These are phyloP conservation scores for Fusarium burgessii DNA, from an alignment of 2,329 filamentous ascomycete species.

Conservation along the genomic window DNA sequence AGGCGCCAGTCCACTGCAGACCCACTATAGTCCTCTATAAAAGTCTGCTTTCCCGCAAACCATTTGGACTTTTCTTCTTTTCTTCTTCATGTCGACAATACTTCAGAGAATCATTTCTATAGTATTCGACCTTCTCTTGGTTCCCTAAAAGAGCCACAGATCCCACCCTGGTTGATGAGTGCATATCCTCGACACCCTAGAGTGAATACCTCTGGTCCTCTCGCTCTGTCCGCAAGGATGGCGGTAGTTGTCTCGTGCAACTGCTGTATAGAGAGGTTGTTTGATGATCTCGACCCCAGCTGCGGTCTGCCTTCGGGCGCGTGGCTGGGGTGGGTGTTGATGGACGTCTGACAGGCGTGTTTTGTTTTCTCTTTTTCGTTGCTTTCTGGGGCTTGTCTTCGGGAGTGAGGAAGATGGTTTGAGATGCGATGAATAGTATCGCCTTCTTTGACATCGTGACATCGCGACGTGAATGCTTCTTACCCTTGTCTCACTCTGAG, in stretches of 20 bases:
- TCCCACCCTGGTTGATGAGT: conserved; percentile 67
- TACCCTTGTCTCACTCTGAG: conserved; percentile 85
- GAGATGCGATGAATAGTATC: not conserved
- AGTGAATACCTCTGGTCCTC: conserved; percentile 46
- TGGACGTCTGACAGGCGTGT: conserved; percentile 86
- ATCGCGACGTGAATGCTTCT: not conserved
- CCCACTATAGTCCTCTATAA: conserved; percentile 28
- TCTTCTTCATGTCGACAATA: conserved; percentile 73
- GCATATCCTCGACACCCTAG: conserved; percentile 78
- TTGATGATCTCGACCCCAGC: conserved; percentile 92
- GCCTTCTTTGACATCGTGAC: not conserved
- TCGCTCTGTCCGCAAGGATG: conserved; percentile 61
- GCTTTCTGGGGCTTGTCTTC: conserved; percentile 57
- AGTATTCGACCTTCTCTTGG: conserved; percentile 94
- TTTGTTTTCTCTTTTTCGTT: conserved; percentile 68
- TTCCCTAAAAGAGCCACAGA: conserved; percentile 93
- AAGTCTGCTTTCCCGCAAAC: not conserved
- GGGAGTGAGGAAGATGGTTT: conserved; percentile 63
- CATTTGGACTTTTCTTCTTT: conserved; percentile 55
- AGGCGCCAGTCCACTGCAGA: not conserved
- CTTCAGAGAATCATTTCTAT: conserved; percentile 95
- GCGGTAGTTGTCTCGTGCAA: conserved; percentile 56
- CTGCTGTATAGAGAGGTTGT: conserved; percentile 81
- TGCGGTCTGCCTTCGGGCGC: conserved; percentile 81
- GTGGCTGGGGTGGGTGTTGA: conserved; percentile 82